A percentile compares a stretch with the other conserved stretches of the same genome.
Conservation (phyloP, 2,329 filamentous ascomycete species). For the Colletotrichum chrysophilum region DNA sequence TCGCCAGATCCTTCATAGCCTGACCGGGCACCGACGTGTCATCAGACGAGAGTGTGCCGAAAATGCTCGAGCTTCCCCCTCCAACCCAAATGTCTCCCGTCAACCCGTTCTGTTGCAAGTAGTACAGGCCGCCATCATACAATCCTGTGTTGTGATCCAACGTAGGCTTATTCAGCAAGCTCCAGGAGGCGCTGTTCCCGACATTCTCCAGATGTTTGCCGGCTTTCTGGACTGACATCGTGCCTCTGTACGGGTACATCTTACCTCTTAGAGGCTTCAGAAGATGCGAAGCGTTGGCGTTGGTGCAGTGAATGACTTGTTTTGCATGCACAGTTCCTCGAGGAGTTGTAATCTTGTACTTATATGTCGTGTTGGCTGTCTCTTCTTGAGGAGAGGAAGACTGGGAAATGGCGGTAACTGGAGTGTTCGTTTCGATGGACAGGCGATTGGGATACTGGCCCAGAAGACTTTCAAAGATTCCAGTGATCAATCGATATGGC, state of each 20-base stretch:
- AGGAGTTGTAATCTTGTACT: not conserved
- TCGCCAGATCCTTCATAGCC: not conserved
- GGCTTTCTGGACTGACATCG: not conserved
- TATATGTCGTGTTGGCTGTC: not conserved
- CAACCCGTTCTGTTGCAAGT: not conserved
- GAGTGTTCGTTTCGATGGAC: not conserved
- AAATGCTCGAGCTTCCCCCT: not conserved
- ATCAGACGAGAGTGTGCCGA: not conserved
- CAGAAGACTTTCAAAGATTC: not conserved
- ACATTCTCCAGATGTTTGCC: rapidly evolving
- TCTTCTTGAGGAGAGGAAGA: rapidly evolving
- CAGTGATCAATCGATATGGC: not conserved
- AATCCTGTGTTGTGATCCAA: not conserved
- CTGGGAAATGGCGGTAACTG: not conserved
- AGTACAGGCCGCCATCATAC: not conserved
- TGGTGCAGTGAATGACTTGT: not conserved
- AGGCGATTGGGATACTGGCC: not conserved
- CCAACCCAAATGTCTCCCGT: not conserved
- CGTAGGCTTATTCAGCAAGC: not conserved
- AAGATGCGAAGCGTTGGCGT: not conserved
- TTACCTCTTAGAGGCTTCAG: not conserved
- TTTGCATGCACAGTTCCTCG: not conserved
- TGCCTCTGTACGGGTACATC: not conserved
- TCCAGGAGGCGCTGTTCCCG: not conserved
- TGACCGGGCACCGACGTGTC: not conserved